Conservation (phyloP, 2,329 filamentous ascomycete genomes). For the Xylariaceae sp. region DNA sequence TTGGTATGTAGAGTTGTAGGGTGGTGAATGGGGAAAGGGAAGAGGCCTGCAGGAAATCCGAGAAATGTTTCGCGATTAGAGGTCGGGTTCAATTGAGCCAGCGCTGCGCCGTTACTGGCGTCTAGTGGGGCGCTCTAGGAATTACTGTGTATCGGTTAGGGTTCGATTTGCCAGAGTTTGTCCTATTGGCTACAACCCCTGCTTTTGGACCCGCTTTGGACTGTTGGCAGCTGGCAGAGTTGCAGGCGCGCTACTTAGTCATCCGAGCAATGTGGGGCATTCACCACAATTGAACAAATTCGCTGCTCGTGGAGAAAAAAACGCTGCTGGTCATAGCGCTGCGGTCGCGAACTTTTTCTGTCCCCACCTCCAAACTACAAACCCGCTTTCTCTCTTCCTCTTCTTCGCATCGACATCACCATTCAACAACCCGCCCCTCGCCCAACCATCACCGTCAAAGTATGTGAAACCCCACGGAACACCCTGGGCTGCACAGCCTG, state of each 20-base stretch:
- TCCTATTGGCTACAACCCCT: conserved; percentile 24
- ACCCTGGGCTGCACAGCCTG: conserved; percentile 33
- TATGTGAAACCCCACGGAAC: conserved; percentile 37
- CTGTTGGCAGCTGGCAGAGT: conserved; percentile 10
- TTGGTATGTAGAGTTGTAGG: conserved; percentile 24
- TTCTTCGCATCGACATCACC: conserved; percentile 24
- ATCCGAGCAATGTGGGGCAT: not conserved
- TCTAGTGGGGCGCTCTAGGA: conserved; percentile 19
- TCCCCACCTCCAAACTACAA: conserved; percentile 5
- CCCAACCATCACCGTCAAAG: conserved; percentile 34
- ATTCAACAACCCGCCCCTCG: conserved; percentile 8
- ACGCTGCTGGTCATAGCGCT: conserved; percentile 9
- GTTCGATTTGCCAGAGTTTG: conserved; percentile 28
- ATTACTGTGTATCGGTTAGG: conserved; percentile 30
- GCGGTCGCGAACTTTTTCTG: conserved; percentile 11
- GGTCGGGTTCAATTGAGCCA: conserved; percentile 24
- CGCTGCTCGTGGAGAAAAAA: conserved; percentile 11
- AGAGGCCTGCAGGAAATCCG: conserved; percentile 20
- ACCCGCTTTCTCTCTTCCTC: conserved; percentile 10
- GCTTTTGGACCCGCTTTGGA: not conserved
- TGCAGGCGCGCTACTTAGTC: not conserved
- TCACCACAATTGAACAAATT: conserved; percentile 18
- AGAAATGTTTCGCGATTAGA: conserved; percentile 23
- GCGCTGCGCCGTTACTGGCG: conserved; percentile 1
- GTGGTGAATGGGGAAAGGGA: conserved; percentile 11